Conservation (phyloP, 805 yeast species). For the Myxozyma neglecta region DNA sequence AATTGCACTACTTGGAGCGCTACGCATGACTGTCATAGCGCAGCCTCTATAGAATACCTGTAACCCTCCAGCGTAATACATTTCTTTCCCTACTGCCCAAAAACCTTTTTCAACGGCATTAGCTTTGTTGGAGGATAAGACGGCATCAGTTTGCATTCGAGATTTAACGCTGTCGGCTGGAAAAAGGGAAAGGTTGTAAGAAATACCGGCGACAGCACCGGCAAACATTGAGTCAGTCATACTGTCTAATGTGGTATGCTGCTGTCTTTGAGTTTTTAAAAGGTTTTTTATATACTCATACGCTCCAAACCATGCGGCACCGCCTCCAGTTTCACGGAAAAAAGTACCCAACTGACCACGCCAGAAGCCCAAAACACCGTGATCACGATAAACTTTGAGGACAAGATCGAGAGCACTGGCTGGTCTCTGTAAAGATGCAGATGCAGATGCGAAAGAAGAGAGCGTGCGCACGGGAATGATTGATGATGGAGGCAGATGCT, state of each 20-base stretch:
- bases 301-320: constrained; percentile 92
- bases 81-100: constrained; percentile 43
- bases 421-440: background rate
- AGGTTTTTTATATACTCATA: constrained; percentile 58
- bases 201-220: constrained; percentile 85
- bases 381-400: constrained; percentile 45
- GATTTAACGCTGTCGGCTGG: constrained; percentile 91
- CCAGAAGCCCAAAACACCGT: constrained; percentile 79
- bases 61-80: constrained; percentile 59
- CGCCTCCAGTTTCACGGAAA: constrained; percentile 81
- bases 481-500: background rate
- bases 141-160: constrained; percentile 67
- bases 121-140: constrained; percentile 19
- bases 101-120: constrained; percentile 38
- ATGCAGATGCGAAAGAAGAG: background rate
- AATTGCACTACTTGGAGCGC: constrained; percentile 86
- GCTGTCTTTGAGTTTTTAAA: constrained; percentile 33
- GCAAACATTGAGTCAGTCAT: constrained; percentile 62
- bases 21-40: constrained; percentile 74
- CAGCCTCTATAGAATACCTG: constrained; percentile 78
- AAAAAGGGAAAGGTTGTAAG: constrained; percentile 74
- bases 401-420: constrained; percentile 35
- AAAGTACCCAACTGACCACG: constrained; percentile 81
- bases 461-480: background rate
- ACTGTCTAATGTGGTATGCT: constrained; percentile 32